Base-by-base conservation (phyloP, 2,329 filamentous ascomycete genomes). In the Diatrype stigma region DNA sequence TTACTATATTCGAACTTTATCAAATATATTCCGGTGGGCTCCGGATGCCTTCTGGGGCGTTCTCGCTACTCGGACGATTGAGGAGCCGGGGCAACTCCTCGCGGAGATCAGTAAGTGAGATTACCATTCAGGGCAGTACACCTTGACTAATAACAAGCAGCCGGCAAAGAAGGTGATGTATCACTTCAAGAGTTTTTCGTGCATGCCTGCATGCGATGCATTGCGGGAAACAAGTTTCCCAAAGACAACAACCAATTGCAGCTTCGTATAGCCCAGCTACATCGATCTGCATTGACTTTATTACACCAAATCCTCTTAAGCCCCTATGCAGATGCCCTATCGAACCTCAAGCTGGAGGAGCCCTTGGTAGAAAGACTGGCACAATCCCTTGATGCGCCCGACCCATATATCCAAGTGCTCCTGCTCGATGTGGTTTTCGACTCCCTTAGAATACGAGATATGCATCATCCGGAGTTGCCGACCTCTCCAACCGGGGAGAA, bases 341-440 rank as follows among this genome's bases (percentile, higher is more conserved):
- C 78, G 17, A 74, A 76, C n/a, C 67, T 89, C 8, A 82, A 87
- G 49, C 73, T 95, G 10, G 90, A 95, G 62, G 74, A 82, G 19
- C 68, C 81, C 34, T 74, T 96, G 26, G 86, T 94, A 52, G 82
- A 86, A 30, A 80, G 83, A 56, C 76, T 96, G 6, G 73, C 75
- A 26, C 77, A 79, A 60, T 80, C 85, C 16, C 73, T 90, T 19
- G 68, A 76, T 35, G 76, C 79, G 6, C 71, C 81, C 1, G 88
- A 90, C 58, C 79, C 85, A 28, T 85, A 85, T 48, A 79, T 93
- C 1, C 91, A 96, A 62, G 84, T 87, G 14, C 77, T 90, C 0
- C 71, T 96, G 10, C 79, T 96, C 22, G 88, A 92, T 61, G 84
- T 89, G n/a, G 80, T 92, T 3, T 82, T 88, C 60, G 84, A 85